Conservation (phyloP, 148 eudicot genomes). For the Cornus florida region DNA sequence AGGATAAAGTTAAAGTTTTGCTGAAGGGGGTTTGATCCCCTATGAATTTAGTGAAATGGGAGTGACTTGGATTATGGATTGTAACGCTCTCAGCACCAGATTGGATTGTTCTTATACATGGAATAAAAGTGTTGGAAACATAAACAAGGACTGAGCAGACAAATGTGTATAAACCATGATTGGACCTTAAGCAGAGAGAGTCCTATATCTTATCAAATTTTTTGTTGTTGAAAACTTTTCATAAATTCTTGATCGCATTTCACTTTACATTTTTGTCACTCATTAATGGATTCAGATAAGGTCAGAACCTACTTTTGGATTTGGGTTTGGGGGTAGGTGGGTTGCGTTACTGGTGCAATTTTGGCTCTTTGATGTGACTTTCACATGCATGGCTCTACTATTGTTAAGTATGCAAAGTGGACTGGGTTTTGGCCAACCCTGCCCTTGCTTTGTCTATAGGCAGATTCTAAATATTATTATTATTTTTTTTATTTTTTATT, state of each 20-base stretch:
- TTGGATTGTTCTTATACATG: neutral
- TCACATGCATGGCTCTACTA: too few species aligned
- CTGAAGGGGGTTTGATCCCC: too few species aligned
- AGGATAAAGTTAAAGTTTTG: too few species aligned
- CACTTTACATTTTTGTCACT: neutral
- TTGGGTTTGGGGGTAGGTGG: too few species aligned
- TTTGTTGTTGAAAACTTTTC: neutral
- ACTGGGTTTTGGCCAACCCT: too few species aligned
- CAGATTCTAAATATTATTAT: too few species aligned
- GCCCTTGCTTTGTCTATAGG: too few species aligned
- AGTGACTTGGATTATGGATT: neutral
- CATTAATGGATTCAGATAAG: neutral
- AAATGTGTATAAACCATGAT: neutral
- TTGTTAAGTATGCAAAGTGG: too few species aligned
- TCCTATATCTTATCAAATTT: too few species aligned
- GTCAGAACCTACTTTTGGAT: neutral
- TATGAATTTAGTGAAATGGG: neutral
- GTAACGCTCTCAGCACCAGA: neutral
- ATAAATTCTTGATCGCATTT: neutral
- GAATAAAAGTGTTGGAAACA: neutral
- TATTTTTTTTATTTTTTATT: too few species aligned
- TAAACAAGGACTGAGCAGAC: neutral
- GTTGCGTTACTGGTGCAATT: too few species aligned
- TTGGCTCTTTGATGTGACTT: too few species aligned
- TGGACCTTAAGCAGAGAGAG: neutral